Evolutionary conservation across 768 basidiomycete genomes (phyloP).

Genomic region (Peribolospora baueri): DNA sequence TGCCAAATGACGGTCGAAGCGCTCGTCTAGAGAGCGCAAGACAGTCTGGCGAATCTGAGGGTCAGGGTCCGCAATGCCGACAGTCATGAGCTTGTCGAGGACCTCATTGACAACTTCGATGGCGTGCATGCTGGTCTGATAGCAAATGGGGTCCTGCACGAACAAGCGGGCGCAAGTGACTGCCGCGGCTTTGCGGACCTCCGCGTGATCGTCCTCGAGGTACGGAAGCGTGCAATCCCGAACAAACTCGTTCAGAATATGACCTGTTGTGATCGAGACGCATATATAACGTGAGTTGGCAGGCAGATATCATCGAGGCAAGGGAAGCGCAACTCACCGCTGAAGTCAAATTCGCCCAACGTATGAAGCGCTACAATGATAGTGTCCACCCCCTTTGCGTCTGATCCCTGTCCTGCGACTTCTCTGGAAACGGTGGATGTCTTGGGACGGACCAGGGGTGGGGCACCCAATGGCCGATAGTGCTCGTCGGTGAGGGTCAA

Average conservation of each 20-base stretch:
- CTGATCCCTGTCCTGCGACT: neutral
- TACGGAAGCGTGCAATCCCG: conserved; percentile 75
- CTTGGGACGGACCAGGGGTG: neutral
- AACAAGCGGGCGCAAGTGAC: conserved; percentile 77
- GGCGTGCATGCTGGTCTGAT: conserved; percentile 81
- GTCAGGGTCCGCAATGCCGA: conserved; percentile 60
- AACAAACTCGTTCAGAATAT: conserved; percentile 85
- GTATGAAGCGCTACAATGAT: conserved; percentile 63
- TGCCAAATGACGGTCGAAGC: conserved; percentile 87
- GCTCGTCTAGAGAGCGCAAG: conserved; percentile 59
- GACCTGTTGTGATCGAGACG: conserved; percentile 29
- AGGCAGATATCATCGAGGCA: neutral
- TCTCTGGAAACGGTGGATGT: neutral
- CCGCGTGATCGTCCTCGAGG: conserved; percentile 70
- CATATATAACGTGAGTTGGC: neutral
- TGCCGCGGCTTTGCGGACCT: conserved; percentile 72
- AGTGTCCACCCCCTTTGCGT: conserved; percentile 16
- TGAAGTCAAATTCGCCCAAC: conserved; percentile 81
- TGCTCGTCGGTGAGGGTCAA: conserved; percentile 53
- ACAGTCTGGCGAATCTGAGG: conserved; percentile 64
- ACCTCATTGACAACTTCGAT: conserved; percentile 95
- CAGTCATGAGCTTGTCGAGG: conserved; percentile 81
- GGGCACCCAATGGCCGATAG: conserved; percentile 65
- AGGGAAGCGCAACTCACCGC: conserved; percentile 29
- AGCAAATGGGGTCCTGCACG: conserved; percentile 81